Evolutionary conservation across 257 asterid genomes (phyloP).

Genomic region (Hygrophila difformis): DNA sequence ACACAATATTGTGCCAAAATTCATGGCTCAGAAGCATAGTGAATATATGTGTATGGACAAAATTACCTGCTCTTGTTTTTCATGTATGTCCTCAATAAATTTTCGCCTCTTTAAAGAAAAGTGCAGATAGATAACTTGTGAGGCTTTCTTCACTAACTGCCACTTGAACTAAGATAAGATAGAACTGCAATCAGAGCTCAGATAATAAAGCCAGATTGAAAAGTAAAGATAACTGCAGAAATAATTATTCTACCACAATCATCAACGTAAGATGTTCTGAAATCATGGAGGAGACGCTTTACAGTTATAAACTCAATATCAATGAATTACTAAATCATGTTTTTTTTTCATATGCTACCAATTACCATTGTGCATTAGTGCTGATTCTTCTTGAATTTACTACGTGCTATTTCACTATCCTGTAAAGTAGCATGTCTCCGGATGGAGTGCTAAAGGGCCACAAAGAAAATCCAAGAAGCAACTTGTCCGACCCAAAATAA

Average conservation of each 20-base stretch:
- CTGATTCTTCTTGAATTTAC: background rate
- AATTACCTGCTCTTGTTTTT: constrained; percentile 93
- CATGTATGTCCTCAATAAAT: constrained; percentile 86
- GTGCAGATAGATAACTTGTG: constrained; percentile 71
- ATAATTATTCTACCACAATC: background rate
- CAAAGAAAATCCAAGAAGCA: background rate
- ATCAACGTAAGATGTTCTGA: background rate
- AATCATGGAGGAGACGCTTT: too few relatives aligned
- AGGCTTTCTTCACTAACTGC: constrained; percentile 86
- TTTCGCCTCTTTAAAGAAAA: constrained; percentile 80
- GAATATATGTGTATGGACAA: constrained; percentile 1
- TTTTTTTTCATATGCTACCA: background rate
- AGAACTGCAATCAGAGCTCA: constrained; percentile 21
- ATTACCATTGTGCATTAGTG: background rate
- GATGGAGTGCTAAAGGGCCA: background rate
- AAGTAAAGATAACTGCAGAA: too few relatives aligned
- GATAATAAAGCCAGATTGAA: constrained; percentile 1
- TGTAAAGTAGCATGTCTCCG: background rate
- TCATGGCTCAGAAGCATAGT: background rate
- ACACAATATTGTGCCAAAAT: constrained; percentile 1
- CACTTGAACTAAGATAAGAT: constrained; percentile 63
- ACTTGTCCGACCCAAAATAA: background rate
- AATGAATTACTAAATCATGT: too few relatives aligned
- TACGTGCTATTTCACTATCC: background rate
- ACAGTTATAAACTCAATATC: too few relatives aligned